These are phyloP conservation scores for Obelidium mucronatum DNA, from an alignment of 192 early-diverging fungal species.

Conservation along the genomic window DNA sequence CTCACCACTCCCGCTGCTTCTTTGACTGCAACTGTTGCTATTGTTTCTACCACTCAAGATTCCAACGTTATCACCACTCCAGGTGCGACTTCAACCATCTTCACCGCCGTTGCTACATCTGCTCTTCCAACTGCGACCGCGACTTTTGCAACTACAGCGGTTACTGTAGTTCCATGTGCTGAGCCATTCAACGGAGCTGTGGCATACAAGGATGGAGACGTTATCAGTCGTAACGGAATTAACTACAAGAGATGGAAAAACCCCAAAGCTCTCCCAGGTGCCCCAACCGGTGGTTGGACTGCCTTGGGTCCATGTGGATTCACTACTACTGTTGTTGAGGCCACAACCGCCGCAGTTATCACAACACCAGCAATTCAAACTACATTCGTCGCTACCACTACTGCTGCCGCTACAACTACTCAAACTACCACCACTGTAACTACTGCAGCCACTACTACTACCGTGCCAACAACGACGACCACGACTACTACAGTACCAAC, in stretches of 20 bases:
- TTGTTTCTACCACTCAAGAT: too few relatives aligned
- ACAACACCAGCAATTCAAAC: not conserved
- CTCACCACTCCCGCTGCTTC: too few relatives aligned
- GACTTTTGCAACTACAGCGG: too few relatives aligned
- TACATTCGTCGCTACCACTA: not conserved
- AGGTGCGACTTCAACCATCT: too few relatives aligned
- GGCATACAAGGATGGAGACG: not conserved
- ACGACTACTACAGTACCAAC: too few relatives aligned
- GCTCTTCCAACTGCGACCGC: too few relatives aligned
- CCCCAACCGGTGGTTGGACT: not conserved
- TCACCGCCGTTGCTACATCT: too few relatives aligned
- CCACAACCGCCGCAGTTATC: not conserved
- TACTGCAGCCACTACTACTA: not conserved
- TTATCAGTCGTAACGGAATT: slow-evolving; percentile 1
- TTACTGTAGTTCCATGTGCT: not conserved
- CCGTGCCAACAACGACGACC: not conserved
- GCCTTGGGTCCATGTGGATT: not conserved
- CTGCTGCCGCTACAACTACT: not conserved
- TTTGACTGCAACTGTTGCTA: too few relatives aligned
- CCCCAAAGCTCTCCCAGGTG: too few relatives aligned
- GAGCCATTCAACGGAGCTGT: not conserved
- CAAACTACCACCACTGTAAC: not conserved
- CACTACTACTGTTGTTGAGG: not conserved
- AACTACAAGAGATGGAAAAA: slow-evolving; percentile 11
- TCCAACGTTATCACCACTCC: too few relatives aligned